Base-by-base conservation (phyloP, 2,329 filamentous ascomycete genomes). In the Microcyclospora tardicrescens region DNA sequence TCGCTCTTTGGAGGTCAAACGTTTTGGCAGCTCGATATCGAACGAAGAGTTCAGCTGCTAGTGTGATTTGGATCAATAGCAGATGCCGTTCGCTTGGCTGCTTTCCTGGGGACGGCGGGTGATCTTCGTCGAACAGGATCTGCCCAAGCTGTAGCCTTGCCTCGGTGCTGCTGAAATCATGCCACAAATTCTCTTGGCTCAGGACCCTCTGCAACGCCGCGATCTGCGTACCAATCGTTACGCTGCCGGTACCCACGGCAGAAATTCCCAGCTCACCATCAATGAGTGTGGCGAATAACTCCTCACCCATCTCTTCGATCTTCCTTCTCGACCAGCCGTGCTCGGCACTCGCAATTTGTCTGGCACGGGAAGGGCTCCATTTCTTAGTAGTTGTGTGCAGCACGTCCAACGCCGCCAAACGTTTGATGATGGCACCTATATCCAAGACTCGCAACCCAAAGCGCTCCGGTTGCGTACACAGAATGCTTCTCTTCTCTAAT, bases 1-100 rank as follows among this genome's bases (percentile, higher is more conserved):
- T 58, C 28, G 30, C 10, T 9, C 15, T 14, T 5, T 34, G 19
- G 16, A 43, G 15, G 19, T 24, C 19, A 24, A 24, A 24, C 5
- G 27, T 14, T 10, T 42, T 28, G 27, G 40, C 14, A 10, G 42
- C 42, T 10, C 73, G 69, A 2, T 75, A 54, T 6, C 72, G 67
- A 15, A 75, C 52, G 9, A 74, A 57, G 3, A 76, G 56, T 50
- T 76, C 72, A 6, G 67, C 68, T 2, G 72, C 61, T 8, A 77
- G 56, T 9, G 68, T 60, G 36, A 76, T 60, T 45, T 77, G 72
- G 2, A 75, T 54, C 4, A 77, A 52, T 13, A 74, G 48, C 52
- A 73, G 66, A 38, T 73, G 71, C 35, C 69, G 62, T 43, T 73
- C 68, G 27, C 52, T 55, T 46, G 57, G 60, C 10, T 58, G 39